These are phyloP conservation scores for Tylopilus balloui DNA, from an alignment of 768 basidiomycete genomes.

Conservation along the genomic window DNA sequence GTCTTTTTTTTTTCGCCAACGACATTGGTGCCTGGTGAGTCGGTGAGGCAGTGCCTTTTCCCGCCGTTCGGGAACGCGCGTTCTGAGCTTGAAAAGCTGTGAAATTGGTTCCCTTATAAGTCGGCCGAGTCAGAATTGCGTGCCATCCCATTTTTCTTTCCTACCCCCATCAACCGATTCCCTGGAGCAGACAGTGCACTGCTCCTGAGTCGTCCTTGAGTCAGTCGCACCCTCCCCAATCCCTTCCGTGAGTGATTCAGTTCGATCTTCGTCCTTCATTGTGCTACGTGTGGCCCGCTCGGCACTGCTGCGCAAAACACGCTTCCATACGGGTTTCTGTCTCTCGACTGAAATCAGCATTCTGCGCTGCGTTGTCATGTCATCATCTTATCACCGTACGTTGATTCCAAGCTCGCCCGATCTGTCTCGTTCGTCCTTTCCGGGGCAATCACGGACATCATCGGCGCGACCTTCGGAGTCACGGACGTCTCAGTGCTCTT, in stretches of 20 bases:
- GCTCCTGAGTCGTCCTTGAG: constrained; percentile 21
- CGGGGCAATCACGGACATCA: constrained; percentile 29
- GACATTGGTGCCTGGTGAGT: constrained; percentile 5
- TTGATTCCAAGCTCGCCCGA: constrained; percentile 29
- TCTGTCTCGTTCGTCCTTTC: constrained; percentile 31
- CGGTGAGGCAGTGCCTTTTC: constrained; percentile 19
- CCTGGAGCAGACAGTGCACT: constrained; percentile 15
- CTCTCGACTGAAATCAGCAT: constrained; percentile 26
- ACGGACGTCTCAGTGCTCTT: constrained; percentile 18
- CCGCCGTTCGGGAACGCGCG: constrained; percentile 22
- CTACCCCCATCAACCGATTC: constrained; percentile 18
- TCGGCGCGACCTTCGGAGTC: constrained; percentile 26
- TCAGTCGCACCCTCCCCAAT: constrained; percentile 14
- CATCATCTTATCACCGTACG: constrained; percentile 6
- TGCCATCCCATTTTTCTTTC: constrained; percentile 6
- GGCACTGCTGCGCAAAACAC: constrained; percentile 19
- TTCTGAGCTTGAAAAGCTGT: constrained; percentile 37
- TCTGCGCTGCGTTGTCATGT: constrained; percentile 15
- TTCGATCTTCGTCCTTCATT: constrained; percentile 26
- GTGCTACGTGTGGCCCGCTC: constrained; percentile 28
- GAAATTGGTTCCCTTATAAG: constrained; percentile 29
- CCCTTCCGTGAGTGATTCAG: constrained; percentile 27
- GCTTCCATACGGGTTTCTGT: constrained; percentile 26
- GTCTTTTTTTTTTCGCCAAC: background rate
- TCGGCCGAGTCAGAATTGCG: constrained; percentile 23